phyloP scores from a whole-genome alignment of 805 yeast genomes.

The Saccharomycopsis capsularis region DNA sequence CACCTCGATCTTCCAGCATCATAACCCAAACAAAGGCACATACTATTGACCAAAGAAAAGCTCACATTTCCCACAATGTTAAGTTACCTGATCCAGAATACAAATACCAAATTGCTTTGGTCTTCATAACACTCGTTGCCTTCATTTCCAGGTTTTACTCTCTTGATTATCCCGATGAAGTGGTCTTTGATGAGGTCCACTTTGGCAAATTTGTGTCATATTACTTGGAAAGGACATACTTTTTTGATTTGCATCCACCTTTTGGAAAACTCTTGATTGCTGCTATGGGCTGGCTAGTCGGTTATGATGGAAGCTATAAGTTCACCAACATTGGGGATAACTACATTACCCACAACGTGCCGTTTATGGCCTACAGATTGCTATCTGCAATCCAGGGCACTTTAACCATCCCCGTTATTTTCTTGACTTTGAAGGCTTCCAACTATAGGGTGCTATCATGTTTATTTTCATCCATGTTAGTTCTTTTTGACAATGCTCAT shows the following conservation, averaged over 20 bases:
- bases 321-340: slow-evolving; percentile 85
- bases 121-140: slow-evolving; percentile 59
- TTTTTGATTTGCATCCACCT: slow-evolving; percentile 97
- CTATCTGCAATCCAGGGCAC: slow-evolving; percentile 78
- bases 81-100: slow-evolving; percentile 27
- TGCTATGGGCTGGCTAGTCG: slow-evolving; percentile 77
- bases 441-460: slow-evolving; percentile 78
- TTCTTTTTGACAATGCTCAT: slow-evolving; percentile 85
- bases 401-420: slow-evolving; percentile 78
- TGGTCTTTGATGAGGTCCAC: slow-evolving; percentile 83
- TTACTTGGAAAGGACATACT: slow-evolving; percentile 43
- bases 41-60: too few species aligned
- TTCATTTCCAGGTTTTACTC: slow-evolving; percentile 58
- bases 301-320: slow-evolving; percentile 88
- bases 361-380: slow-evolving; percentile 76
- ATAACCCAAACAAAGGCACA: too few species aligned
- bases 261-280: slow-evolving; percentile 93
- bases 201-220: slow-evolving; percentile 42
- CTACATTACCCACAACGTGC: slow-evolving; percentile 72
- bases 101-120: slow-evolving; percentile 42
- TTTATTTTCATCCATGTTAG: slow-evolving; percentile 62
- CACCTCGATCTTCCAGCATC: too few species aligned
- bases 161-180: slow-evolving; percentile 61
- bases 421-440: slow-evolving; percentile 77
- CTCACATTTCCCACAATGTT: too few species aligned